Percentiles rank a stretch among this genome's conserved stretches.
These are phyloP conservation scores for Aspergillus pseudoglaucus DNA, from an alignment of 2,329 filamentous ascomycete genomes.

Conservation along the genomic window DNA sequence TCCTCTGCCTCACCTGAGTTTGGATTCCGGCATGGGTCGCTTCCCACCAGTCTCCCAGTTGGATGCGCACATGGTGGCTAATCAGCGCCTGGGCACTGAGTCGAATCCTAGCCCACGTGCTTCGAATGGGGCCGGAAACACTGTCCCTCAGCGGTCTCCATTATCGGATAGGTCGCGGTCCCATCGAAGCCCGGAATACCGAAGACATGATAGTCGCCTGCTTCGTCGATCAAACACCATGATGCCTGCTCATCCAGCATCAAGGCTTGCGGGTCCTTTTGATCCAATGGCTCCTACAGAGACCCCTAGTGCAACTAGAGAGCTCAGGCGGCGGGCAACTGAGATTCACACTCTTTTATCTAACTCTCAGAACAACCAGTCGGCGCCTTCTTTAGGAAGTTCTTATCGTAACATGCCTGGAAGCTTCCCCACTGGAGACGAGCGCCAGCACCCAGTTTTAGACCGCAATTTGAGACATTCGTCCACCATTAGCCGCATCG, in stretches of 20 bases:
- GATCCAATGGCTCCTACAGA: slow-evolving; percentile 10
- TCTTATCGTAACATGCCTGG: background rate
- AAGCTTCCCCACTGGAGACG: background rate
- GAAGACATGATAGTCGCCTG: background rate
- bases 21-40: slow-evolving; percentile 19
- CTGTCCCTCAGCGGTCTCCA: background rate
- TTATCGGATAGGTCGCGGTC: background rate
- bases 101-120: background rate
- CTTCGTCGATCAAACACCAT: slow-evolving; percentile 21
- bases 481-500: slow-evolving; percentile 14
- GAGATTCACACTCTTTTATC: slow-evolving; percentile 17
- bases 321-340: slow-evolving; percentile 23
- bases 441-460: background rate
- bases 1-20: slow-evolving; percentile 13
- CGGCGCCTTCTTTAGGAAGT: background rate
- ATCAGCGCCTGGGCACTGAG: slow-evolving; percentile 8
- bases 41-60: slow-evolving; percentile 34
- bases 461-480: background rate
- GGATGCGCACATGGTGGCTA: slow-evolving; percentile 29
- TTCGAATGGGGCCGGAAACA: background rate
- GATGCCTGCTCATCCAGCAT: slow-evolving; percentile 15
- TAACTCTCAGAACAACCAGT: background rate
- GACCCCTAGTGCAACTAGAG: background rate
- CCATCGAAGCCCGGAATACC: background rate
- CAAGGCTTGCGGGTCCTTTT: slow-evolving; percentile 19